These are phyloP conservation scores for Hortiboletus campestris DNA, from an alignment of 768 basidiomycete species.

Conservation along the genomic window DNA sequence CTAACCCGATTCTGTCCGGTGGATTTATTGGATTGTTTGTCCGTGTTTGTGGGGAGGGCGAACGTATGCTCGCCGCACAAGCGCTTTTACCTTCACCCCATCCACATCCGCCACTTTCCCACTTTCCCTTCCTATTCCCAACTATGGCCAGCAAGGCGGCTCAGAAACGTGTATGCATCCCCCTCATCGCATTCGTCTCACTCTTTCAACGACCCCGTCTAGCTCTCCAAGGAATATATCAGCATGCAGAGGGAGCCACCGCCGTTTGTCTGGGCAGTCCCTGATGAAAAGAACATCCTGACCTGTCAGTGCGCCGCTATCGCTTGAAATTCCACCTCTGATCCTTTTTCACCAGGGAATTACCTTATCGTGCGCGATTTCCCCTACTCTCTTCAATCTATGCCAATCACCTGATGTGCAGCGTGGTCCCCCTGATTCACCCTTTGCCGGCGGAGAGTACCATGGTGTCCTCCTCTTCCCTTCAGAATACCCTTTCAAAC, in stretches of 20 bases:
- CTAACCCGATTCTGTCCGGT: slow-evolving; percentile 15
- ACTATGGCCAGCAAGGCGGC: slow-evolving; percentile 84
- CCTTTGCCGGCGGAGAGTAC: slow-evolving; percentile 90
- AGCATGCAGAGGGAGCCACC: slow-evolving; percentile 92
- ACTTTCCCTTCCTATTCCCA: neutral
- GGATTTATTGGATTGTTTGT: slow-evolving; percentile 15
- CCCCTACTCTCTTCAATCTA: neutral
- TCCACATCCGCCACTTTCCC: slow-evolving; percentile 13
- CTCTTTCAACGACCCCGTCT: slow-evolving; percentile 7
- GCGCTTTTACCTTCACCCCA: slow-evolving; percentile 25
- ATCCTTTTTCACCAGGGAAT: slow-evolving; percentile 65
- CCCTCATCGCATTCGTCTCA: slow-evolving; percentile 6
- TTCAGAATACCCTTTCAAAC: slow-evolving; percentile 94
- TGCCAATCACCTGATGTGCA: slow-evolving; percentile 31
- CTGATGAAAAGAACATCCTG: slow-evolving; percentile 97
- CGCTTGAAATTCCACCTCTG: slow-evolving; percentile 3
- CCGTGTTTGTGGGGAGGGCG: slow-evolving; percentile 27
- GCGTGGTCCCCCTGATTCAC: slow-evolving; percentile 93
- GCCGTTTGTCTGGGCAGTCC: slow-evolving; percentile 92
- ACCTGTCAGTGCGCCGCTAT: slow-evolving; percentile 62
- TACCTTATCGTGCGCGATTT: slow-evolving; percentile 75
- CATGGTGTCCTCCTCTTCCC: slow-evolving; percentile 92
- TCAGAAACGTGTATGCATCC: slow-evolving; percentile 68
- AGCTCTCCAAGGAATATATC: slow-evolving; percentile 88
- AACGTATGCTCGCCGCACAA: slow-evolving; percentile 23